These are phyloP conservation scores for Vigna unguiculata DNA, from an alignment of 306 rosid genomes.

Conservation along the genomic window DNA sequence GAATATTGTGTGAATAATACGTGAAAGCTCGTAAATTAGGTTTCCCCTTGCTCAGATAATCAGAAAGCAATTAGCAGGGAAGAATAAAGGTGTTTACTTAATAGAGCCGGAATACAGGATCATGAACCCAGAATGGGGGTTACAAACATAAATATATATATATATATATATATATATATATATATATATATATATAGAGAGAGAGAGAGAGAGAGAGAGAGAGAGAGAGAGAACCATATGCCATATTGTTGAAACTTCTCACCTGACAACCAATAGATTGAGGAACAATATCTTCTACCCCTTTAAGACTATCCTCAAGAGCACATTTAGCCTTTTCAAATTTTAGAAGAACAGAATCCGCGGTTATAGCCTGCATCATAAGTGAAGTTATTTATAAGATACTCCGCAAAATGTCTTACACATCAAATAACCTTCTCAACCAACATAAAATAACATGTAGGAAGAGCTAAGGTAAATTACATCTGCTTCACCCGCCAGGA, in stretches of 20 bases:
- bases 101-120: conserved; percentile 23
- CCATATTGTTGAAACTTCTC: conserved; percentile 19
- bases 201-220: no score
- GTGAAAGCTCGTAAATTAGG: conserved; percentile 4
- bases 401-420: conserved; percentile 6
- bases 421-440: conserved; percentile 20
- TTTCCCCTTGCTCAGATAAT: not conserved
- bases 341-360: conserved; percentile 77
- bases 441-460: not conserved
- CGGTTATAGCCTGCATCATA: conserved; percentile 77
- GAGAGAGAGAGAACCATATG: not conserved
- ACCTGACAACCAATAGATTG: conserved; percentile 83
- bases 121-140: not conserved
- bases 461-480: not conserved
- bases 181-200: no score
- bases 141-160: conserved; percentile 31
- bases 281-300: conserved; percentile 84
- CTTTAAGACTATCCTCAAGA: conserved; percentile 72
- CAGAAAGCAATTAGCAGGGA: conserved; percentile 10
- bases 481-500: conserved; percentile 5
- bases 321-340: conserved; percentile 79
- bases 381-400: conserved; percentile 23
- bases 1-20: not conserved
- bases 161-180: no score
- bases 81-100: not conserved